Percentiles rank a stretch among this genome's conserved stretches.
Conservation (phyloP, 225 moss, liverwort and hornwort genomes). For the Sphagnum tenellum region DNA sequence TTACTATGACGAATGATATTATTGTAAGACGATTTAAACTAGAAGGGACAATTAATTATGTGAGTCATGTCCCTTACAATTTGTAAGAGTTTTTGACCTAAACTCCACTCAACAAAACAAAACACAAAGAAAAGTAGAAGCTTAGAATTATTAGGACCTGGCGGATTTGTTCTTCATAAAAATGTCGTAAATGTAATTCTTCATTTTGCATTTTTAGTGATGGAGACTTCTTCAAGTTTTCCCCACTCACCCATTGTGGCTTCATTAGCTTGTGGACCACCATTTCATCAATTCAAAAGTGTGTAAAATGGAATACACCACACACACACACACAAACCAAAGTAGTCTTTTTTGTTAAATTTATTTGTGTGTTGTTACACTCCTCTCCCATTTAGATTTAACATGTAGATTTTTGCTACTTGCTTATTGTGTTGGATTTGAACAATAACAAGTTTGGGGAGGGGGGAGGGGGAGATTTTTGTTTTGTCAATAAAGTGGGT, state of each 20-base stretch:
- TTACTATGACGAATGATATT: neutral
- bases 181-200: constrained; percentile 6
- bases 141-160: constrained; percentile 14
- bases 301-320: too few relatives aligned
- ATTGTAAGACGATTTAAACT: neutral
- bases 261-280: neutral
- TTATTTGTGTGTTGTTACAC: too few relatives aligned
- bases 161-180: constrained; percentile 9
- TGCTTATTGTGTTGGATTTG: too few relatives aligned
- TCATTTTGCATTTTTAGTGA: constrained; percentile 19
- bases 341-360: too few relatives aligned
- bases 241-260: constrained; percentile 1
- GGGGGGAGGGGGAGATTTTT: too few relatives aligned
- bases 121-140: neutral
- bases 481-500: too few relatives aligned
- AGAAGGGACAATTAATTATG: neutral
- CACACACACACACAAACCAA: too few relatives aligned
- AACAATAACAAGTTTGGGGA: too few relatives aligned
- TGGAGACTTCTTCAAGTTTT: constrained; percentile 1
- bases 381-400: too few relatives aligned
- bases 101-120: neutral
- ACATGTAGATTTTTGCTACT: too few relatives aligned
- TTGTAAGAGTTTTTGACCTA: neutral
- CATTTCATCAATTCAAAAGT: too few relatives aligned
- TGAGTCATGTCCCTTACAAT: neutral